Base-by-base conservation (phyloP, 306 rosid genomes). In the Citrullus colocynthis region DNA sequence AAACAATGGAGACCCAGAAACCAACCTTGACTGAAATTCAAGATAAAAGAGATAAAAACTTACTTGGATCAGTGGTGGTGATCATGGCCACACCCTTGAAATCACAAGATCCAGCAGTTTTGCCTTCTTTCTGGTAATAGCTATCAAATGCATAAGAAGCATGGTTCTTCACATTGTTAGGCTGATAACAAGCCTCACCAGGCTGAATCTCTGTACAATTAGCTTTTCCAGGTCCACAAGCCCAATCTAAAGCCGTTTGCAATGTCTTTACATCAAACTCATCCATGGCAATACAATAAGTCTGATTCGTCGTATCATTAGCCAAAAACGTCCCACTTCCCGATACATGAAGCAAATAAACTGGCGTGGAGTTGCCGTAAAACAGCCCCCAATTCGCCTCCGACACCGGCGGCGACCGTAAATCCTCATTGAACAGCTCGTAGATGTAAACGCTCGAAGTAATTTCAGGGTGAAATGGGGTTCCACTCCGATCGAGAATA, bases 171-270 rank as follows among this genome's bases (percentile, higher is more conserved):
- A 93, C 97, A 83, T 88, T 90, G 56, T 93, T 93, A 18, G 92
- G 97, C 80, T 81, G 81, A 66, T 85, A 93, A 70, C 98, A 93
- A 76, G 12, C 80, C 76, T 93, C 91, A 74, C 98, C 98, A 0
- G 97, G 97, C 61, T 90, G 98, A 74, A 93, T 86, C 84, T 91
- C 97, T 0, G 96, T 83, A 84, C 98, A 93, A 84, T 93, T 91
- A 1, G 98, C 90, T 34, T 83, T 41, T 1, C 97, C 97, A 0
- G 91, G 92, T 24, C 97, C 97, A 81, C 97, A 93, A 0, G 96
- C 89, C 98, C 97, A 93, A 87, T 93, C 98, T 84, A 93, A 82
- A 1, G 98, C 96, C 0, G 98, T 85, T 77, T 93, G 98, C 91
- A 93, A 80, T 24, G 85, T 90, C 89, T 83, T 91, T 0, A 66